Evolutionary conservation across 352 stramenopile species (phyloP), one percentile per base, ranked within the genome.

Genomic region (Proteromonas lacertae): DNA sequence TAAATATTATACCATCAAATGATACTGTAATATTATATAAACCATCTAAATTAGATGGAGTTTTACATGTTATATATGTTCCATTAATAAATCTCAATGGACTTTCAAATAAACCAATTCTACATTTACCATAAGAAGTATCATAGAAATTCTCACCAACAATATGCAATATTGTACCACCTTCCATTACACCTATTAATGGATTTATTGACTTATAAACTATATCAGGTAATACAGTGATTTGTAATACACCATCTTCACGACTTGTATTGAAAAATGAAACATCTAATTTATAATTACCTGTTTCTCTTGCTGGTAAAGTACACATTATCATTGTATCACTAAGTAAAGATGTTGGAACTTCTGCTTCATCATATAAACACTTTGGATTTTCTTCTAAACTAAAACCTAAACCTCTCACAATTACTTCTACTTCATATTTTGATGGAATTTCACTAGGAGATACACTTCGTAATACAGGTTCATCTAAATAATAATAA

Each of bases 1-100:
- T 20, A 48, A 35, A 44, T n/a, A 74, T 70, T 1, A 73, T 30
- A 5, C 60, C 66, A 30, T 87, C 77, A 46, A 65, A 62, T 1
- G 65, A 60, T 2, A 88, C 57, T 6, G 52, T 55, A 9, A 92
- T 52, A 20, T 47, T 50, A 6, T 76, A 59, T 21, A 46, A 18
- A 22, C 64, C 69, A 16, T 64, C 56, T 4, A 23, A 43, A 14
- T 65, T 59, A 9, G 41, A 43, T 38, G 72, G 69, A 12, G 64
- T 53, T 0, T 43, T 37, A 32, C 68, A 78, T 8, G 51, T 47
- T 2, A 23, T 34, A 38, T 62, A 49, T 0, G 30, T 47, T n/a
- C n/a, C n/a, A 38, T 52, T 55, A 12, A 14, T 23, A 17, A 48
- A 57, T 18, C 36, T 34, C 9, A 57, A 16, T 30, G 51, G 46